Conservation (phyloP, 805 yeast species). For the Ogataea angusta region DNA sequence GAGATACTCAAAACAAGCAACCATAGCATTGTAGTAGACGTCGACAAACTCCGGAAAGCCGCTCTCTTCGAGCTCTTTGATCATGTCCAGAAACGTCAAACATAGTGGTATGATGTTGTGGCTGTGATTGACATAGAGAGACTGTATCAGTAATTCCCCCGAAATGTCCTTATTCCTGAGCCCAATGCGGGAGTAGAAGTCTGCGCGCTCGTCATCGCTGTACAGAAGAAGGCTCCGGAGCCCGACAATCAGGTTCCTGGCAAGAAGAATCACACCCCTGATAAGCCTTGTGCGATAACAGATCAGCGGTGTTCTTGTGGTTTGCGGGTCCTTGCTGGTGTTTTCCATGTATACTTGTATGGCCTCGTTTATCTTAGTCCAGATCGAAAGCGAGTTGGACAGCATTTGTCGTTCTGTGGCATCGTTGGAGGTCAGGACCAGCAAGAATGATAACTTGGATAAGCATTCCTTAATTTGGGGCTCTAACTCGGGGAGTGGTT, state of each 20-base stretch:
- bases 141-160: conserved; percentile 8
- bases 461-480: conserved; percentile 13
- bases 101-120: conserved; percentile 13
- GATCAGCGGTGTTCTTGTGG: conserved; percentile 1
- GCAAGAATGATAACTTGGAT: conserved; percentile 11
- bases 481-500: not conserved
- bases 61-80: not conserved
- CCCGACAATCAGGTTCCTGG: conserved; percentile 25
- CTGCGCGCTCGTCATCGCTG: conserved; percentile 8
- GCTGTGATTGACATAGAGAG: conserved; percentile 17
- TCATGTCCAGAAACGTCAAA: conserved; percentile 5
- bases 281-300: conserved; percentile 15
- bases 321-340: not conserved
- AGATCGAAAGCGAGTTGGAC: conserved; percentile 21
- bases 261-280: conserved; percentile 23
- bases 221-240: conserved; percentile 10
- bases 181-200: conserved; percentile 12
- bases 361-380: conserved; percentile 20
- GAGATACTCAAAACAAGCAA: conserved; percentile 19
- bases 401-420: conserved; percentile 15
- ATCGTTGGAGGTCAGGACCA: conserved; percentile 15
- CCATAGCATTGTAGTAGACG: conserved; percentile 7
- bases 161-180: conserved; percentile 14
- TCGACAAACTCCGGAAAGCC: not conserved
- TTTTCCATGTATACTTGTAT: conserved; percentile 4